phyloP scores from a whole-genome alignment of 2,329 filamentous ascomycete genomes.

The Rutstroemia sydowiana region DNA sequence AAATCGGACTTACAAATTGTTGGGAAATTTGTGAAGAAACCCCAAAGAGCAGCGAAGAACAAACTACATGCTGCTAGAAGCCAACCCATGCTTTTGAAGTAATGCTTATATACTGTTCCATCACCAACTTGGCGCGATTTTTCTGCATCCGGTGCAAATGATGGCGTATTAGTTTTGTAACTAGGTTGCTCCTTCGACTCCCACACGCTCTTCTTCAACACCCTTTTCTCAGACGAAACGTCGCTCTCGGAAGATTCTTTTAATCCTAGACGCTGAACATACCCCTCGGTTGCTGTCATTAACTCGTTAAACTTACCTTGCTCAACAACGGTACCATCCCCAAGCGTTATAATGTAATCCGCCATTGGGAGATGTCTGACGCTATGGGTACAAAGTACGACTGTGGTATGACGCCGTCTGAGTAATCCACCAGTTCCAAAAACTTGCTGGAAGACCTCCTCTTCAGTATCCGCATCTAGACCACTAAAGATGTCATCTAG shows the following conservation, averaged over 20 bases:
- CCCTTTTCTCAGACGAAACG: constrained; percentile 1
- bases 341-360: constrained; percentile 34
- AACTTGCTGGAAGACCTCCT: constrained; percentile 1
- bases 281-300: constrained; percentile 9
- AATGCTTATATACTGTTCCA: constrained; percentile 20
- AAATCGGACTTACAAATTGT: constrained; percentile 21
- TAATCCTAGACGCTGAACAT: constrained; percentile 30
- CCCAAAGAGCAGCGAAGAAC: constrained; percentile 18
- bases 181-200: neutral
- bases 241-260: constrained; percentile 22
- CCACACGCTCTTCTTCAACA: neutral
- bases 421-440: constrained; percentile 3
- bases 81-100: constrained; percentile 18
- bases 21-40: constrained; percentile 24
- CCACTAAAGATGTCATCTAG: constrained; percentile 22
- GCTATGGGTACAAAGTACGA: constrained; percentile 14
- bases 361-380: constrained; percentile 28
- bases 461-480: constrained; percentile 14
- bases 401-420: neutral
- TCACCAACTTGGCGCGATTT: constrained; percentile 15
- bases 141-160: constrained; percentile 25
- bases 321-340: constrained; percentile 31
- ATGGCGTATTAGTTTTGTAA: neutral
- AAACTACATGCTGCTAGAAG: constrained; percentile 8
- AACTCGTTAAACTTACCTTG: constrained; percentile 31